Base-by-base conservation (phyloP, 768 basidiomycete species). In the Lactarius akahatsu region DNA sequence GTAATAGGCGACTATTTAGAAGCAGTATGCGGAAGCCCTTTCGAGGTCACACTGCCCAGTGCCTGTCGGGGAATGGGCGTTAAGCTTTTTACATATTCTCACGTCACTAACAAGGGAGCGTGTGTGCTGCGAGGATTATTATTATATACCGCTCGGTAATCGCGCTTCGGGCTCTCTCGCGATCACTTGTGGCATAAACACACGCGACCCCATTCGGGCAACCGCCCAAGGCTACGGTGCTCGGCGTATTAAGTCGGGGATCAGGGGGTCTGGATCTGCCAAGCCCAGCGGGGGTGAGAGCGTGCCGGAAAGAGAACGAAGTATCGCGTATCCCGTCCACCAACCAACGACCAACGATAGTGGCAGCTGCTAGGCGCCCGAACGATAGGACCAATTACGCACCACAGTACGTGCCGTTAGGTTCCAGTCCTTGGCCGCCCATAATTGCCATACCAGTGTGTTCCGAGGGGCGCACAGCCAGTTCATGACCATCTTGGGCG, bases 71-170 rank as follows among this genome's bases (percentile, higher is more conserved):
- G 38, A 58, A 59, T 43, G 66, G 57, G 66, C 66, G 66, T 62
- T 67, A 63, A 66, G 66, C 66, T 54, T 67, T 65, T 67, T 67
- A 62, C 65, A 62, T 62, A 18, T 59, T 63, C 62, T 67, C 62
- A 67, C 66, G 66, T 67, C 66, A 67, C 62, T 34, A 18, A 26
- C 55, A 13, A n/a, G 58, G 64, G 28, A 59, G 58, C 34, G 45
- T 65, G 64, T 28, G 26, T 8, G 52, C 50, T 26, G 58, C 52
- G 41, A 41, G 59, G 15, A 47, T 56, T 45, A 57, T n/a, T n/a
- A n/a, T 59, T 52, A 54, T 65, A 36, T n/a, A 41, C 34, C 3
- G 43, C 26, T 57, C 65, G 34, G 43, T 28, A 11, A 34, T 55
- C 23, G n/a, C 40, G 32, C 41, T 57, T 20, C n/a, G 60, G 20